These are phyloP conservation scores for Xylaria sp. DNA, from an alignment of 2,329 filamentous ascomycete species.

Conservation along the genomic window DNA sequence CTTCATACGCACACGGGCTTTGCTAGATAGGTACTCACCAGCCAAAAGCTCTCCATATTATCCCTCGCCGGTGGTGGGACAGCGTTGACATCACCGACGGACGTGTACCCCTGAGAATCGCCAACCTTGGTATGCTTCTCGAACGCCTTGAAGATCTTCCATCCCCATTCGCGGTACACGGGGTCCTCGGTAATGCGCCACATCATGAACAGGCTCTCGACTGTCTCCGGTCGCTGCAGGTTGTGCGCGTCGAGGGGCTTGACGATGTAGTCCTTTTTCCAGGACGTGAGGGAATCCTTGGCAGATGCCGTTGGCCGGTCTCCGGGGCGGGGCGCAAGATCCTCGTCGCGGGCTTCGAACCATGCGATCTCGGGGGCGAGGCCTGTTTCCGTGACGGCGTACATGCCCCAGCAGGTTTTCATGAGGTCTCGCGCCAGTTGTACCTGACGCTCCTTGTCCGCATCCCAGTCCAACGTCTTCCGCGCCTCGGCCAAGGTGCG, in stretches of 20 bases:
- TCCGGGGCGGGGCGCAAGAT: slow-evolving; percentile 58
- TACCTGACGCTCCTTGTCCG: slow-evolving; percentile 81
- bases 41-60: slow-evolving; percentile 36
- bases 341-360: slow-evolving; percentile 72
- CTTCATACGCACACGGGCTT: no score
- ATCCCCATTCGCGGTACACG: slow-evolving; percentile 90
- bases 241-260: slow-evolving; percentile 81
- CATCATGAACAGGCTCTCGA: slow-evolving; percentile 94
- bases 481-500: slow-evolving; percentile 71
- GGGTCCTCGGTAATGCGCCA: slow-evolving; percentile 91
- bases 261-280: slow-evolving; percentile 77
- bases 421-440: slow-evolving; percentile 82
- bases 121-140: slow-evolving; percentile 53
- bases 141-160: slow-evolving; percentile 95
- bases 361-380: slow-evolving; percentile 89
- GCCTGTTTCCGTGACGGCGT: slow-evolving; percentile 81
- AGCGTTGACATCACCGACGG: slow-evolving; percentile 27
- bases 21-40: no score
- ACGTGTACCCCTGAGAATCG: slow-evolving; percentile 23
- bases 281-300: slow-evolving; percentile 55
- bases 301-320: slow-evolving; percentile 51
- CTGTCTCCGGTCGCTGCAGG: slow-evolving; percentile 88
- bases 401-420: slow-evolving; percentile 97
- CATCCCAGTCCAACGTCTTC: slow-evolving; percentile 69
- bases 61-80: slow-evolving; percentile 26